phyloP scores from a whole-genome alignment of 371 early-diverging fungal species.

The Mortierella sp. region DNA sequence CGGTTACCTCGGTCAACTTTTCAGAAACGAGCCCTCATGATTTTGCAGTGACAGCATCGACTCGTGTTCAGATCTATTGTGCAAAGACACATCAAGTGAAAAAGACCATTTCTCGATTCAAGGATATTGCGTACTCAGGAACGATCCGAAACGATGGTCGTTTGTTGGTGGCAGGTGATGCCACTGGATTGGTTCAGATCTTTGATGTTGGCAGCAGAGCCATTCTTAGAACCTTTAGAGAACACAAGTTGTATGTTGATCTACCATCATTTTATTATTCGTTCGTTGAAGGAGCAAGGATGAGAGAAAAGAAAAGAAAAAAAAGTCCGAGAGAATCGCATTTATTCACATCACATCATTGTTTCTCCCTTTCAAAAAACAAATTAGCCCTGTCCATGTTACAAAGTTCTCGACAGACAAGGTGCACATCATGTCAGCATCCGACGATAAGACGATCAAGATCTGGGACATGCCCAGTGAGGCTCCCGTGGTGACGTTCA shows the following conservation, averaged over 20 bases:
- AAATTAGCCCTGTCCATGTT: constrained; percentile 80
- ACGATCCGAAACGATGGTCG: constrained; percentile 89
- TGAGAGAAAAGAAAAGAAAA: not conserved
- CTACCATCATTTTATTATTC: not conserved
- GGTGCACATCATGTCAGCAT: constrained; percentile 84
- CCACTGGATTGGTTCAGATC: constrained; percentile 85
- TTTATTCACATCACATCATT: not conserved
- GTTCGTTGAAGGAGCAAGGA: not conserved
- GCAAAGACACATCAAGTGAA: constrained; percentile 82
- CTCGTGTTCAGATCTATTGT: constrained; percentile 92
- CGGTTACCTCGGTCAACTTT: constrained; percentile 87
- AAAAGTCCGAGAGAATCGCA: not conserved
- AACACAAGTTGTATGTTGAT: constrained; percentile 79
- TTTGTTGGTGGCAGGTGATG: constrained; percentile 94
- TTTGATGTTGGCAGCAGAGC: constrained; percentile 84
- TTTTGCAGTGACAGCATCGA: constrained; percentile 89
- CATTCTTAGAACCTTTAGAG: constrained; percentile 86
- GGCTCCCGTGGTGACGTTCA: constrained; percentile 74
- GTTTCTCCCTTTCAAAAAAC: not conserved
- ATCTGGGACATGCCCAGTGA: constrained; percentile 95
- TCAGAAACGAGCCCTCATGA: constrained; percentile 87
- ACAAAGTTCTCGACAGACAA: constrained; percentile 83
- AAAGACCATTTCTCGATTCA: constrained; percentile 92
- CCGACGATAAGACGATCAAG: constrained; percentile 91
- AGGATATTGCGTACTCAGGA: constrained; percentile 85